A percentile compares a stretch with the other conserved stretches of the same genome.
Evolutionary conservation across 1,139 yeast species (phyloP).

Genomic region (Yamadazyma spencermartinsiae): DNA sequence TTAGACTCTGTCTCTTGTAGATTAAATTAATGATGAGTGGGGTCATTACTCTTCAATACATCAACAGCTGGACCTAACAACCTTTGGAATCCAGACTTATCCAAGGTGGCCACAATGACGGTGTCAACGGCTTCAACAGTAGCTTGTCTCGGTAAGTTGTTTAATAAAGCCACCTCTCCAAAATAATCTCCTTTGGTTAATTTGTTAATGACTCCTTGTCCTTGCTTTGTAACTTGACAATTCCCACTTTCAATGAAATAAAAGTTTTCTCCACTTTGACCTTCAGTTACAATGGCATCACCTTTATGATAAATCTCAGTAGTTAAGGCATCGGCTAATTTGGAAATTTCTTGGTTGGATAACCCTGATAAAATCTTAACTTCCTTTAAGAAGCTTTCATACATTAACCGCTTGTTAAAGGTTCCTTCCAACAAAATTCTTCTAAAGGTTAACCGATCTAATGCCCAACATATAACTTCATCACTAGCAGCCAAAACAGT

Average conservation of each 20-base stretch:
- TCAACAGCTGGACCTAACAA: constrained; percentile 88
- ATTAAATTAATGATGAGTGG: constrained; percentile 40
- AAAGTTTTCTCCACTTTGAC: constrained; percentile 89
- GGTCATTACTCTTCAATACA: constrained; percentile 79
- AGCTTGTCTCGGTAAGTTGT: constrained; percentile 93
- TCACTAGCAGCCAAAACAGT: constrained; percentile 77
- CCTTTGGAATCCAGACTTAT: constrained; percentile 90
- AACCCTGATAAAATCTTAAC: constrained; percentile 76
- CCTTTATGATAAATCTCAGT: constrained; percentile 75
- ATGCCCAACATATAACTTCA: constrained; percentile 75
- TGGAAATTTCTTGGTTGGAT: constrained; percentile 82
- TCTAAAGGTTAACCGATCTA: constrained; percentile 91
- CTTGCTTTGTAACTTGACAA: constrained; percentile 65
- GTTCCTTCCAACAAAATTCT: constrained; percentile 88
- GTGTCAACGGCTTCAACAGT: constrained; percentile 77
- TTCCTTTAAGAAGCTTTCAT: constrained; percentile 84
- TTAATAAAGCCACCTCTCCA: constrained; percentile 91
- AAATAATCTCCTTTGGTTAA: constrained; percentile 86
- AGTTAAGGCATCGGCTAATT: constrained; percentile 90
- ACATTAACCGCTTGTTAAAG: constrained; percentile 84
- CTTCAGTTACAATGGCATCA: constrained; percentile 77
- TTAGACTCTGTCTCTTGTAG: neutral
- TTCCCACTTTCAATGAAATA: constrained; percentile 86
- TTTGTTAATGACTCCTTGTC: constrained; percentile 59
- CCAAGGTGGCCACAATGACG: constrained; percentile 86